Percentiles rank a stretch among this genome's conserved stretches.
Evolutionary conservation across 2,329 filamentous ascomycete species (phyloP).

Genomic region (Pyrenochaeta sp.): DNA sequence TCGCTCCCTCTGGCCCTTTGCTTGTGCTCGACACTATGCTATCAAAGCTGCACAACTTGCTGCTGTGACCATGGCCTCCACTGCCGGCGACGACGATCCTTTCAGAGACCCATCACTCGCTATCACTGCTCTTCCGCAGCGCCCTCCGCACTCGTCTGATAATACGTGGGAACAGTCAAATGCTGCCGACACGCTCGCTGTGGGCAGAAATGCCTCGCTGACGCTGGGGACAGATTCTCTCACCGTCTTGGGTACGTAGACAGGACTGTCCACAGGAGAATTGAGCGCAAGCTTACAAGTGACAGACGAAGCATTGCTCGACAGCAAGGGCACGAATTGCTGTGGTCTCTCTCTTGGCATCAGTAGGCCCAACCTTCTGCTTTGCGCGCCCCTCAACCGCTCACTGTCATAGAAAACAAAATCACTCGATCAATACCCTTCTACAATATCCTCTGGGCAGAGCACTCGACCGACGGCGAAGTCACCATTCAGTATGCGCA

Average conservation of each 20-base stretch:
- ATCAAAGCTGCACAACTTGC: slow-evolving; percentile 2
- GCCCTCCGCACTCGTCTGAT: slow-evolving; percentile 6
- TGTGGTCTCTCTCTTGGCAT: slow-evolving; percentile 63
- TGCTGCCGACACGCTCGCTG: slow-evolving; percentile 55
- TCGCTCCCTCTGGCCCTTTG: background rate
- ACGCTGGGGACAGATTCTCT: slow-evolving; percentile 69
- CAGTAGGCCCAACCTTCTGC: slow-evolving; percentile 46
- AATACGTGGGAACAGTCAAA: slow-evolving; percentile 3
- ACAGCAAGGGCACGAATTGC: slow-evolving; percentile 60
- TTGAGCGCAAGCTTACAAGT: background rate
- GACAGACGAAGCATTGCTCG: slow-evolving; percentile 63
- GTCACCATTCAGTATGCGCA: slow-evolving; percentile 79
- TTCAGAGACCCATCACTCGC: slow-evolving; percentile 41
- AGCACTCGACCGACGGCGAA: slow-evolving; percentile 64
- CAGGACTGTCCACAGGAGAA: slow-evolving; percentile 9
- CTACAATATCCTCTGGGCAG: slow-evolving; percentile 86
- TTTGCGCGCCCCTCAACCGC: background rate
- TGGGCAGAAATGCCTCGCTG: slow-evolving; percentile 67
- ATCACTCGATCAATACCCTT: slow-evolving; percentile 72
- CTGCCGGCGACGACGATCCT: slow-evolving; percentile 32
- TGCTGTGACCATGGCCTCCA: slow-evolving; percentile 34
- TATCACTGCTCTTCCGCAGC: slow-evolving; percentile 6
- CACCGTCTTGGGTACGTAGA: slow-evolving; percentile 62
- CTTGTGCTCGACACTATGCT: slow-evolving; percentile 7
- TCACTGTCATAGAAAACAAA: slow-evolving; percentile 52